Base-by-base conservation (phyloP, 2,329 filamentous ascomycete species). In the Leptographium radiaticola region DNA sequence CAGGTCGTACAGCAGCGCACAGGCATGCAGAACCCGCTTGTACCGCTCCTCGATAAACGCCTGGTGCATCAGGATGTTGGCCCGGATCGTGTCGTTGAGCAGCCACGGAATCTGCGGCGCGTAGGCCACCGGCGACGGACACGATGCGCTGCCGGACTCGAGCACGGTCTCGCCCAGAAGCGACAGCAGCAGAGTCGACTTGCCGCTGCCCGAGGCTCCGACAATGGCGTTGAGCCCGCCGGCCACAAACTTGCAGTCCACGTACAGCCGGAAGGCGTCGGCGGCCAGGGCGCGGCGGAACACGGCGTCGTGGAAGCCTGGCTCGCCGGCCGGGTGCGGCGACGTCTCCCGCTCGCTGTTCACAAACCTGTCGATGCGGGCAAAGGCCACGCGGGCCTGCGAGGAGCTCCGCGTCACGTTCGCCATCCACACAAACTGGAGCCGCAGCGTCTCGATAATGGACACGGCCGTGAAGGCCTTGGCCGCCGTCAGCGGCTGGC, bases 401-500 rank as follows among this genome's bases (percentile, higher is more conserved):
- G 51, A 44, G 13, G 76, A 76, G 16, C 75, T 71, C 18, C 66
- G 59, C 39, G 70, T 71, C n/a, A 68, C 68, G 1, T 70, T 53
- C 18, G 51, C 51, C 11, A 53, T 53, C 43, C 44, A 53, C 13
- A 53, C 73, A 12, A 71, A 62, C 31, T 63, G 62, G 51, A 70
- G 67, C 13, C 77, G 72, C 53, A 81, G 68, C 2, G 71, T 76
- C 59, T 74, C 72, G 59, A 79, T 71, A 9, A 81, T 68, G 9
- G 70, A 73, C 10, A 79, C 70, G 1, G 77, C 73, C 3, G 78
- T 81, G 58, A 81, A 81, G 11, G 77, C 78, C 42, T 75, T 69
- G n/a, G 77, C 74, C 13, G 78, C 76, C 10, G 75, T 74, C 15
- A 81, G 67, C 5, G 70, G 70, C 55, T 71, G 66, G 52, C 72